Evolutionary conservation across 176 grass and related monocot species (phyloP).

Genomic region (bread wheat (Triticum aestivum)): DNA sequence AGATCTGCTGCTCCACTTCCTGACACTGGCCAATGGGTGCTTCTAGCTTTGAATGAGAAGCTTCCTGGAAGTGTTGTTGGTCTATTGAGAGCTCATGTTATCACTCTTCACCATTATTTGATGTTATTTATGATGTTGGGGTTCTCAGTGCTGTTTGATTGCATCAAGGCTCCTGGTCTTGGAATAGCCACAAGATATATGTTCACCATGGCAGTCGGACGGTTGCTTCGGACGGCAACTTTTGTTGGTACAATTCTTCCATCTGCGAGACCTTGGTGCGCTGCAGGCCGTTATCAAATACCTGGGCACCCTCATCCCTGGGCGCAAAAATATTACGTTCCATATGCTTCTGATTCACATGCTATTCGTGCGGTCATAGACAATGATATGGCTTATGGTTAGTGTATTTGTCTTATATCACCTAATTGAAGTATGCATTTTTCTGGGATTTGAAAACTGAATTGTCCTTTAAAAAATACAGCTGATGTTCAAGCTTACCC

Average conservation of each 20-base stretch:
- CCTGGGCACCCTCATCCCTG: constrained; percentile 82
- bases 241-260: constrained; percentile 84
- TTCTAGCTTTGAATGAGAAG: constrained; percentile 75
- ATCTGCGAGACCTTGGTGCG: constrained; percentile 78
- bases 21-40: constrained; percentile 83
- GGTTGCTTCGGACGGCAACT: constrained; percentile 61
- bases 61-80: constrained; percentile 63
- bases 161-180: constrained; percentile 76
- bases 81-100: constrained; percentile 74
- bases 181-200: constrained; percentile 76
- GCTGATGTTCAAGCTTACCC: constrained; percentile 64
- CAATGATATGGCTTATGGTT: constrained; percentile 66
- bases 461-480: background rate
- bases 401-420: constrained; percentile 35
- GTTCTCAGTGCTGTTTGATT: constrained; percentile 73
- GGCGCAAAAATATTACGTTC: constrained; percentile 84
- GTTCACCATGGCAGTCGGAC: constrained; percentile 81
- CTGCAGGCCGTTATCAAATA: constrained; percentile 57
- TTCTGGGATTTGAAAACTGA: background rate
- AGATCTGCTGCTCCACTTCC: constrained; percentile 72
- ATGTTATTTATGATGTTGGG: constrained; percentile 88
- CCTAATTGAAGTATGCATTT: background rate
- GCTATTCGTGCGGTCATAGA: constrained; percentile 63
- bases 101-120: constrained; percentile 89
- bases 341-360: constrained; percentile 65